Base-by-base conservation (phyloP, 1,284 basidiomycete genomes). In the Boletus mariae region DNA sequence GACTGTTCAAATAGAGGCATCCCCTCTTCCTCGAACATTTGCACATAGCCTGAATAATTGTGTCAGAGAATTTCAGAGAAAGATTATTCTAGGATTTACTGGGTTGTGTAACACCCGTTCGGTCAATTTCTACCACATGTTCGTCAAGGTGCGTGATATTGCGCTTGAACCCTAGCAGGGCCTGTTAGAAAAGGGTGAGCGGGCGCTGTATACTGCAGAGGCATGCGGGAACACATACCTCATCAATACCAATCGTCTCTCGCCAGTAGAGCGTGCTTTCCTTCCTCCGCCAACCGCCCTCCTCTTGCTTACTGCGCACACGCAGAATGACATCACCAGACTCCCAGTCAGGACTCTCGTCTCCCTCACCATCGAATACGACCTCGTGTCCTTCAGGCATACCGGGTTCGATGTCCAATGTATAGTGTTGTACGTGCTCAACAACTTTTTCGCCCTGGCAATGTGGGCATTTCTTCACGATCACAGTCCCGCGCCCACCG, bases 301-400 rank as follows among this genome's bases (percentile, higher is more conserved):
- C 78, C 58, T 86, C 82, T 55, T 83, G 84, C 70, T 79, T 79
- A 63, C 86, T 93, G 57, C 87, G 75, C 17, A 97, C 86, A 49
- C 92, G 76, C 47, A 98, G 77, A 35, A 97, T 77, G 50, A 98
- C 83, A 72, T 98, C 94, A 15, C 94, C 94, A 8, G 95, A 77
- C 61, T 95, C 92, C 85, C 86, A 94, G 58, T 97, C 94, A 5
- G 92, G 92, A 54, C 78, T 89, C 74, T 98, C 94, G 68, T 98
- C 95, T 40, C 89, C 90, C 69, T 97, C 94, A 23, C 92, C 92
- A 60, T 94, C 90, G 61, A 94, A 97, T 1, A 94, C 80, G 47
- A 94, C 83, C 69, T 98, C 91, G 64, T 90, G 87, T 0, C 91
- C 93, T 67, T 98, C 94, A 0, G 93, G 91, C 75, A 91, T 90